Base-by-base conservation (phyloP, 2,329 filamentous ascomycete species). In the Colletotrichum orchidophilum region DNA sequence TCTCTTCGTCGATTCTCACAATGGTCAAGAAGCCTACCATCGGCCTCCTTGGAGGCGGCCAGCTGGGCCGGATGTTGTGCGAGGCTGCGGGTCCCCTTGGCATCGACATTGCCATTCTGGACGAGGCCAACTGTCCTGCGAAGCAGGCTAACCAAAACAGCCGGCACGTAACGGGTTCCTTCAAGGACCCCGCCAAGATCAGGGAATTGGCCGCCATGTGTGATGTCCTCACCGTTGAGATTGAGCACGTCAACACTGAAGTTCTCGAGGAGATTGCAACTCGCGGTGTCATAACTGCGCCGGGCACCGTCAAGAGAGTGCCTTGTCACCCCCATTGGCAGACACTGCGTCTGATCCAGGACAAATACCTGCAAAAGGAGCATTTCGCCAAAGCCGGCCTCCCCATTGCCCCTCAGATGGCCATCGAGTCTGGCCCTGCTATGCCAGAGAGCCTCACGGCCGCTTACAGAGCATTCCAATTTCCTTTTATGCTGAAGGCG, bases 191-290 rank as follows among this genome's bases (percentile, higher is more conserved):
- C 0, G 88, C 89, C 39, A 92, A 93, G 74, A 95, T 98, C 74
- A 90, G 91, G 53, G 87, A 94, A 80, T 86, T 98, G n/a, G 95
- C 96, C 2, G 83, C 88, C 49, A 83, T 86, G 39, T 94, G 91
- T 76, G 94, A 97, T 79, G 90, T 97, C 18, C 85, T 98, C 72
- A 98, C 95, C 0, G 94, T 97, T 15, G 96, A 98, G 82, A 98
- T 97, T 74, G 96, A 98, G 85, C 96, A 98, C 82, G 93, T 98
- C 70, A 91, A 98, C 81, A 96, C 94, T n/a, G 87, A 94, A 63
- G 92, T 96, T 27, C 88, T 98, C 5, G 94, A 97, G 81, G 93
- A 97, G 78, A 90, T 98, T 68, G 90, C 89, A 5, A 88, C 89
- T 18, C 84, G 86, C 63, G 90, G 91, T 39, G 90, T 92, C 4